A percentile compares a stretch with the other conserved stretches of the same genome.
Evolutionary conservation across 495 filamentous ascomycete genomes (phyloP).

Genomic region (Neurospora sp.): DNA sequence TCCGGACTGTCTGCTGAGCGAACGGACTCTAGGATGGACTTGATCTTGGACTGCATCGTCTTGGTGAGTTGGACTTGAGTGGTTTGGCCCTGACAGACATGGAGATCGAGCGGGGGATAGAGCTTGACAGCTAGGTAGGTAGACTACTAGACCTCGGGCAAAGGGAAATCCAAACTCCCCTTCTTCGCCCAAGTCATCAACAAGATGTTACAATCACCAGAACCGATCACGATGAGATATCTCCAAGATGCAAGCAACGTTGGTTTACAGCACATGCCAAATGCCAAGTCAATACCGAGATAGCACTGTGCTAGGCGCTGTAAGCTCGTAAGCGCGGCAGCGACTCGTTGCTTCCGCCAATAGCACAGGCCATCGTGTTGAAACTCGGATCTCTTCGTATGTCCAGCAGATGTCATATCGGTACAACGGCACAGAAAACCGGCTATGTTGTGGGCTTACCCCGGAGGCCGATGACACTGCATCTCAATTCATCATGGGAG

Average conservation of each 20-base stretch:
- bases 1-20: neutral
- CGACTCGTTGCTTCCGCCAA: too few species aligned
- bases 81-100: neutral
- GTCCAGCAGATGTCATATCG: too few species aligned
- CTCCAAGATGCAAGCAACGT: neutral
- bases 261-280: neutral
- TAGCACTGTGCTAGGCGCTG: neutral
- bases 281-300: neutral
- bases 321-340: neutral
- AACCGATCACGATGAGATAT: neutral
- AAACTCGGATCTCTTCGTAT: too few species aligned
- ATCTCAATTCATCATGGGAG: neutral
- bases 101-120: neutral
- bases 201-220: neutral
- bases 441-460: neutral
- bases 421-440: too few species aligned
- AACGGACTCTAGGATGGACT: neutral
- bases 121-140: neutral
- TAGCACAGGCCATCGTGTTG: too few species aligned
- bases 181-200: neutral
- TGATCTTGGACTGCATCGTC: neutral
- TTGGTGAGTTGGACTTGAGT: neutral
- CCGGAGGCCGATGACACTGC: neutral
- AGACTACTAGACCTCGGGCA: neutral
- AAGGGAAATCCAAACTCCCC: neutral